Evolutionary conservation across 1,139 yeast genomes (phyloP), one percentile per base, ranked within the genome.

Genomic region (Scheffersomyces parashehatae): DNA sequence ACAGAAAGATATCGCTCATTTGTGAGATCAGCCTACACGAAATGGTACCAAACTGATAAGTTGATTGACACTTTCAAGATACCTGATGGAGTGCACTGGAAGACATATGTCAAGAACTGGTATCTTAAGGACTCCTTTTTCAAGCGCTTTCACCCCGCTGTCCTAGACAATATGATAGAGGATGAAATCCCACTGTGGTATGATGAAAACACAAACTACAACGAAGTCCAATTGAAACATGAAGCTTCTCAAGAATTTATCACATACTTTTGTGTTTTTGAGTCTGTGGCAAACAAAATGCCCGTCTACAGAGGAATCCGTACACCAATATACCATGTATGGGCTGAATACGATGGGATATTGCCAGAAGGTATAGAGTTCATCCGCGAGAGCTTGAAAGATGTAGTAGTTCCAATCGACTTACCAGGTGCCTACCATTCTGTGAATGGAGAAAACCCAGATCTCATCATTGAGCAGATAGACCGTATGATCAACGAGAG

Each of bases 311-410:
- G 63, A 12, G 53, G 57, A 35, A 62, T 79, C 28, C 67, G 64
- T 39, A 64, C 69, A 13, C 85, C 81, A 1, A 75, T 76, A 28
- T 67, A 75, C 38, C 79, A 73, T 52, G 68, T 82, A 2, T 89
- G 86, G 0, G 63, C 58, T 12, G 62, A 61, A 7, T 82, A 81
- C 1, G 68, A 55, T 3, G 83, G 87, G 87, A 77, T 76, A 50
- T 80, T 82, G 2, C 68, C 67, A 2, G 65, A 62, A 26, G 53
- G 69, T 16, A 62, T 61, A n/a, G 64, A 58, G 3, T 68, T 54
- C 47, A 55, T 73, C 41, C 59, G 70, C 41, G 43, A 49, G 7
- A 39, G 53, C 2, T 59, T 70, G 9, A 69, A 75, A 14, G 20
- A 31, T 14, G 24, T 31, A 3, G 26, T 20, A 6, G 20, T 13